Evolutionary conservation across 139 green algal genomes (phyloP).

Genomic region (Haematococcus sp.): DNA sequence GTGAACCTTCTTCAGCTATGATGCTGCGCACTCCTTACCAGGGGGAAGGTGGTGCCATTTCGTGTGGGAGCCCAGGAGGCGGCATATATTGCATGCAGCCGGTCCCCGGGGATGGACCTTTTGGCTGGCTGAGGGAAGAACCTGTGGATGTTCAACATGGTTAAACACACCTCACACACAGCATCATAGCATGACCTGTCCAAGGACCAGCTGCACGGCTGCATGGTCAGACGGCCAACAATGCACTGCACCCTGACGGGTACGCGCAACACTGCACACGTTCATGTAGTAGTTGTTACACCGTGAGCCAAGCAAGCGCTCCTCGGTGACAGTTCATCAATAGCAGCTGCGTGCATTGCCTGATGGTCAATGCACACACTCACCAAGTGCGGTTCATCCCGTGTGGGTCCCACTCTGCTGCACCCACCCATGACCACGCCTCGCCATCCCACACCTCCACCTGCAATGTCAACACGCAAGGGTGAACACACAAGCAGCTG

Average conservation of each 20-base stretch:
- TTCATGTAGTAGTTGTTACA: not conserved
- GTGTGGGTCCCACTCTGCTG: not conserved
- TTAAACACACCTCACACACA: too few relatives aligned
- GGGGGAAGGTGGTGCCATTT: constrained; percentile 16
- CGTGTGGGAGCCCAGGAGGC: constrained; percentile 27
- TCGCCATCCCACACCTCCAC: constrained; percentile 7
- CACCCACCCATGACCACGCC: not conserved
- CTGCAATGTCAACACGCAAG: not conserved
- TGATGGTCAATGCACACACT: not conserved
- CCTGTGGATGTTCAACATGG: too few relatives aligned
- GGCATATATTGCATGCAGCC: constrained; percentile 34
- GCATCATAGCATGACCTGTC: too few relatives aligned
- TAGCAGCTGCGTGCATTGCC: too few relatives aligned
- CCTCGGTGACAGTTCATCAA: too few relatives aligned
- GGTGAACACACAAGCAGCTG: too few relatives aligned
- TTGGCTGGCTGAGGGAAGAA: constrained; percentile 45
- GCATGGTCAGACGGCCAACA: not conserved
- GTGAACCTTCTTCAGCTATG: too few relatives aligned
- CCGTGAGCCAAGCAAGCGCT: not conserved
- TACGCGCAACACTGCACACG: not conserved
- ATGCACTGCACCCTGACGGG: not conserved
- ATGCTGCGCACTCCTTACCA: constrained; percentile 30
- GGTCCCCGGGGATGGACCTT: constrained; percentile 6
- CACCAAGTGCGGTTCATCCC: constrained; percentile 12
- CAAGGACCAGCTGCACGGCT: not conserved